Evolutionary conservation across 2,329 filamentous ascomycete species (phyloP), one percentile per base, ranked within the genome.

Genomic region (Coniochaeta prunicola): DNA sequence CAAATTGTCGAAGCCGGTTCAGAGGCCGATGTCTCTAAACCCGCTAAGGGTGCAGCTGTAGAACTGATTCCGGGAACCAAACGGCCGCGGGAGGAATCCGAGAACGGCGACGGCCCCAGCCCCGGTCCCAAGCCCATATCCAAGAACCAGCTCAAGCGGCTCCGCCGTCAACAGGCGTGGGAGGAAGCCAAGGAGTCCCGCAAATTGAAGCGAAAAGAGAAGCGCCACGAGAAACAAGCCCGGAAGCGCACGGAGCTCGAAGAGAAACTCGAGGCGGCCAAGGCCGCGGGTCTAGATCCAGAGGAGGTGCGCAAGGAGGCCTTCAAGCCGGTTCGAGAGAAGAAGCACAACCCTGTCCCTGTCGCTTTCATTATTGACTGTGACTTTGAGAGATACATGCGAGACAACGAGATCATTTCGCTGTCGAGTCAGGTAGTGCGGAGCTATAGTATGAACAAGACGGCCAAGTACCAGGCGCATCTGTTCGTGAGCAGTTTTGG

Each of bases 371-470:
- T 99, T 60, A 77, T 99, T 62, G 94, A 99, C 76, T 97, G 93
- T 74, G 86, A 90, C 64, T 99, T 96, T 70, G 92, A 99, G 71
- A 79, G 89, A 45, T 83, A 92, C 68, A 99, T 99, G 94, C 81
- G 80, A 56, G 89, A 93, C 38, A 88, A 89, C 65, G 94, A 99
- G 74, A 79, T 90, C 31, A 86, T 92, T 58, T 96, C 91, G 4
- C 80, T 99, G 13, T 84, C 85, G 1, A 84, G 86, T 59, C 94
- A 99, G 73, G 80, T 99, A 62, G 96, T 91, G 9, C 80, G 94
- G 59, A 89, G 84, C 59, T 99, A 99, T 74, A 91, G 92, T 21
- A 91, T 96, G 68, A 97, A 97, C 73, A 84, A 83, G 60, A 84
- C 82, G 59, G 80, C 88, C 0, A 74, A 71, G 8, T 92, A 84